Evolutionary conservation across 345 rosid species (phyloP).

Genomic region (Citrus hindsii): DNA sequence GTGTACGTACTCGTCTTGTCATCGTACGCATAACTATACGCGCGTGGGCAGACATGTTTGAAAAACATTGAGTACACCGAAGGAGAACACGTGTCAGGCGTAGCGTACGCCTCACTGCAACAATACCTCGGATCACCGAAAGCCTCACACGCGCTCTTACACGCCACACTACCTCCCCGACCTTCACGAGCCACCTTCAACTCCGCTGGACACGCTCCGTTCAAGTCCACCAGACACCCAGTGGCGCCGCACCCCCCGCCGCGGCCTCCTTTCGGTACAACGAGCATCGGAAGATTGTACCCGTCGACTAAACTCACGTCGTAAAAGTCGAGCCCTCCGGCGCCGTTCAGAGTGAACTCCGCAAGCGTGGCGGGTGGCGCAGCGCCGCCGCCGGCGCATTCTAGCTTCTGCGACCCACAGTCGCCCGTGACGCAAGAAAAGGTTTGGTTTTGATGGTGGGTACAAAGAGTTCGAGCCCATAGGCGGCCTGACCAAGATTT

Average conservation of each 20-base stretch:
- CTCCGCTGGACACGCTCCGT: constrained; percentile 72
- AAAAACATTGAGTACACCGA: constrained; percentile 62
- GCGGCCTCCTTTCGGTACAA: constrained; percentile 45
- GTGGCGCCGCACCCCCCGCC: constrained; percentile 75
- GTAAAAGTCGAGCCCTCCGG: constrained; percentile 66
- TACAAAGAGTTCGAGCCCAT: constrained; percentile 75
- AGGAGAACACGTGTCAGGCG: constrained; percentile 82
- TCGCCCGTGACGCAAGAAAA: constrained; percentile 76
- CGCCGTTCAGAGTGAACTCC: constrained; percentile 87
- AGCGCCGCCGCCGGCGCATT: constrained; percentile 72
- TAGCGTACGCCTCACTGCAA: constrained; percentile 66
- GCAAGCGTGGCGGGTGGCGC: constrained; percentile 85
- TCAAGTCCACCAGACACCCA: constrained; percentile 78
- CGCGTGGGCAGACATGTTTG: constrained; percentile 84
- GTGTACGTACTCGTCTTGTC: constrained; percentile 89
- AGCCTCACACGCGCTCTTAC: constrained; percentile 92
- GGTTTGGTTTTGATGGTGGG: constrained; percentile 33
- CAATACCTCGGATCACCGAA: constrained; percentile 69
- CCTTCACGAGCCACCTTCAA: constrained; percentile 40
- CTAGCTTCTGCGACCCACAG: constrained; percentile 67
- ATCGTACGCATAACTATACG: constrained; percentile 89
- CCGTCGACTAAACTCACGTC: constrained; percentile 82
- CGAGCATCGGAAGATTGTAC: constrained; percentile 61
- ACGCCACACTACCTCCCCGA: constrained; percentile 37
- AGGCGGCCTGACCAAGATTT: constrained; percentile 79